Conservation (phyloP, 139 green algal species). For the Gonium pectorale region DNA sequence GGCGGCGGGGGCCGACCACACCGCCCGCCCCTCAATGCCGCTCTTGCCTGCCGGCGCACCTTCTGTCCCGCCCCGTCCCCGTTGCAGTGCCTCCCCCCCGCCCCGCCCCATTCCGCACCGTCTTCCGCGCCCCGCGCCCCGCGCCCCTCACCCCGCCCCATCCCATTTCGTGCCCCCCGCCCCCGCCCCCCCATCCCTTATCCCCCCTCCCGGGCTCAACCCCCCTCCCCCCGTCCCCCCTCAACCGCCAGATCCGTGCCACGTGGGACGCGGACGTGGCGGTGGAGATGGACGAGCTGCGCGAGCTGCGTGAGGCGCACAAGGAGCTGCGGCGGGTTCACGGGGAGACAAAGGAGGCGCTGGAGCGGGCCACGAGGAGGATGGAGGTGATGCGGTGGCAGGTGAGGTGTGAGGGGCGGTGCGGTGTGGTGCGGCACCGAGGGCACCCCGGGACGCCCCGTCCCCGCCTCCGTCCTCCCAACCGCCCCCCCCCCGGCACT, state of each 20-base stretch:
- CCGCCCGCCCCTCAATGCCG: no score
- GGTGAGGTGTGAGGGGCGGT: not conserved
- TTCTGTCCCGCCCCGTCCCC: no score
- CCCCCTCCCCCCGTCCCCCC: not conserved
- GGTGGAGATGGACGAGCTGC: slow-evolving; percentile 13
- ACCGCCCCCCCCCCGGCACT: no score
- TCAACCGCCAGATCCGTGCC: slow-evolving; percentile 11
- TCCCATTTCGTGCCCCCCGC: not conserved
- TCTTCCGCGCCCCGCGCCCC: no score
- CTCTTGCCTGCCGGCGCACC: no score
- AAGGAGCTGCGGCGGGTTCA: not conserved
- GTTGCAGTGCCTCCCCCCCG: no score
- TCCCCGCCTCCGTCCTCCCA: no score
- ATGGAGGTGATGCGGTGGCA: slow-evolving; percentile 21
- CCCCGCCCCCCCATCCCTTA: not conserved
- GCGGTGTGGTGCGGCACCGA: no score
- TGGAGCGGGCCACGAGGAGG: slow-evolving; percentile 21
- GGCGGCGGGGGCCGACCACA: no score
- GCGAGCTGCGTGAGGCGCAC: slow-evolving; percentile 25
- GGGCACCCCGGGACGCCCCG: no score
- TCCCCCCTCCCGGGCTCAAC: not conserved
- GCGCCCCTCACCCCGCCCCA: no score
- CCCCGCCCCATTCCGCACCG: no score
- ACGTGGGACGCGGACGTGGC: slow-evolving; percentile 11
- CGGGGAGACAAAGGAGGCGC: slow-evolving; percentile 16